These are phyloP conservation scores for Cyanidium caldarium DNA, from an alignment of 23 red algal species.

Conservation along the genomic window DNA sequence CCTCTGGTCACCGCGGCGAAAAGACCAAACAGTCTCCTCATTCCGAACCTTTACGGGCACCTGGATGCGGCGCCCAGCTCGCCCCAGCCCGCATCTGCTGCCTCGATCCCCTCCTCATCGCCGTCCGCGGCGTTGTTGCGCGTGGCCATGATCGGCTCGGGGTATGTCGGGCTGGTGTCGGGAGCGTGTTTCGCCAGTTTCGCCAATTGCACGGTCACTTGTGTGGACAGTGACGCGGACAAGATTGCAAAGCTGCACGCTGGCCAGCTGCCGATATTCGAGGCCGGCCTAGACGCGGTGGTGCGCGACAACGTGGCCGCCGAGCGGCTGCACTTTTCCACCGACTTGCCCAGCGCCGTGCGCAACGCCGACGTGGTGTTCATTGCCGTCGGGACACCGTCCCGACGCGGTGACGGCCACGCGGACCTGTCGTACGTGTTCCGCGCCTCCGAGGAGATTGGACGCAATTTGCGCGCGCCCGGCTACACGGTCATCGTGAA, in stretches of 20 bases:
- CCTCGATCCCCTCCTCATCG: too few species aligned
- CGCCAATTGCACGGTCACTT: slow-evolving; percentile 1
- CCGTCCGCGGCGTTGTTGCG: background rate
- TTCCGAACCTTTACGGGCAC: too few species aligned
- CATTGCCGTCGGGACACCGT: slow-evolving; percentile 20
- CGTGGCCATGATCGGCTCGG: slow-evolving; percentile 10
- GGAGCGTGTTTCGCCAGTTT: slow-evolving; percentile 12
- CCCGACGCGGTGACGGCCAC: slow-evolving; percentile 18
- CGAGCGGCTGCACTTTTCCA: background rate
- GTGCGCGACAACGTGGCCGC: background rate
- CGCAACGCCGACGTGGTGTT: slow-evolving; percentile 2
- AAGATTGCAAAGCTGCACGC: background rate
- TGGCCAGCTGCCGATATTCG: slow-evolving; percentile 9
- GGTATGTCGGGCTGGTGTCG: slow-evolving; percentile 16
- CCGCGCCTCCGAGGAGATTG: slow-evolving; percentile 6
- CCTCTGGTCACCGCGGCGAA: too few species aligned
- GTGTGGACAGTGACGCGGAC: slow-evolving; percentile 1
- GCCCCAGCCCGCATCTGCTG: too few species aligned
- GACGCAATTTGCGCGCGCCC: background rate
- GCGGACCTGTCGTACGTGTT: slow-evolving; percentile 23
- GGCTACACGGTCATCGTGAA: slow-evolving; percentile 17
- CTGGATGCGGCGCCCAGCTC: too few species aligned
- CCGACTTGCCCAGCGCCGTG: background rate
- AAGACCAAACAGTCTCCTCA: too few species aligned
- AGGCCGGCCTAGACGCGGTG: background rate